Conservation (phyloP, 1,139 yeast species). For the Debaryomyces singareniensis region DNA sequence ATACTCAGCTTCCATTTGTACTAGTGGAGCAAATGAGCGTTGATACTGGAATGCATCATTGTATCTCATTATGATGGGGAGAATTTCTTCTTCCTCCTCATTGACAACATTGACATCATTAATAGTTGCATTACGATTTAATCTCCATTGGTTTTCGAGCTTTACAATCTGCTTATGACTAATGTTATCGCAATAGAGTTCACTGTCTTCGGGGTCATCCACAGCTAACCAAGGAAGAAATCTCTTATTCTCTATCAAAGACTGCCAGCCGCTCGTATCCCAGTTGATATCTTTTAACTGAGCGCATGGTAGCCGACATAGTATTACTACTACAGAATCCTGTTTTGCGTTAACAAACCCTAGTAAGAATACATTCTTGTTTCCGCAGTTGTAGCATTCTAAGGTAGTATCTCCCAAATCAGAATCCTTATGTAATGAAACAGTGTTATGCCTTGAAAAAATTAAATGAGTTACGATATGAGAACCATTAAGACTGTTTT, state of each 20-base stretch:
- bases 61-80: constrained; percentile 72
- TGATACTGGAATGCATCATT: constrained; percentile 85
- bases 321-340: constrained; percentile 79
- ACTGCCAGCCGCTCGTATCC: constrained; percentile 88
- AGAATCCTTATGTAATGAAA: constrained; percentile 71
- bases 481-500: constrained; percentile 55
- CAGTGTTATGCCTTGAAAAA: constrained; percentile 69
- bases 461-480: constrained; percentile 87
- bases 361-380: constrained; percentile 68
- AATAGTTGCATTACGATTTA: constrained; percentile 62
- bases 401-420: constrained; percentile 79
- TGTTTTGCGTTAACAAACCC: constrained; percentile 88
- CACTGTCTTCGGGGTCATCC: constrained; percentile 59
- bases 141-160: constrained; percentile 79
- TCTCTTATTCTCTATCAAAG: constrained; percentile 74
- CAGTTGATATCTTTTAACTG: constrained; percentile 68
- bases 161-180: constrained; percentile 62
- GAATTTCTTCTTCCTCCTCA: constrained; percentile 52
- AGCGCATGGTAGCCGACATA: constrained; percentile 89
- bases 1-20: constrained; percentile 74
- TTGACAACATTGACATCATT: constrained; percentile 43
- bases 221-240: constrained; percentile 79
- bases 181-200: constrained; percentile 46
- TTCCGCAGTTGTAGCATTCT: constrained; percentile 91
- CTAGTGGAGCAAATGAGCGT: constrained; percentile 76